Base-by-base conservation (phyloP, 164 flowering plant genomes). In the Chloranthus sessilifolius region DNA sequence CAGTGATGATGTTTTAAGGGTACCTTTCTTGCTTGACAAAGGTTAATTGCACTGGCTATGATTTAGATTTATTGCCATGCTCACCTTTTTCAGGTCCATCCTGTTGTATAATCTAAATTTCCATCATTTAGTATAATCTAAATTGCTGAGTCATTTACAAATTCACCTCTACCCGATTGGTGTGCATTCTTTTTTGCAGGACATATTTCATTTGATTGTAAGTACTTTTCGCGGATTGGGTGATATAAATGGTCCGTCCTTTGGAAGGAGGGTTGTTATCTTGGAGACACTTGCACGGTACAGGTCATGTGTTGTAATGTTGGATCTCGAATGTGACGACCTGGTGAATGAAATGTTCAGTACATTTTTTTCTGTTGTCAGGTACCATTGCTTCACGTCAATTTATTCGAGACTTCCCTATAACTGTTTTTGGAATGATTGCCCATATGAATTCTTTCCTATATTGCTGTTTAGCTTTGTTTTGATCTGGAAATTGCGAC, bases 311-410 rank as follows among this genome's bases (percentile, higher is more conserved):
- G 88, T 94, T 54, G 97, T 94, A 67, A 82, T 94, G 90, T 68
- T 94, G 74, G 99, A 94, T 71, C 99, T 89, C 60, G 97, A 85
- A 63, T 94, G 96, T 55, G 77, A 87, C 69, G 92, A 94, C 64
- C 81, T 94, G 56, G 82, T 94, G 57, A 73, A 75, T 56, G 81
- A 85, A 67, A 76, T 94, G 80, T 84, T 89, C 78, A 64, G 68
- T 31, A 78, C 88, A 15, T 89, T 84, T 60, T 64, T 94, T 23
- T 50, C 79, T 56, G 97, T 85, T 66, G 96, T 73, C 61, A 89
- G 99, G 99, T 94, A 48, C 27, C 60, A 63, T 28, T 59, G 16
- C 16, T 58, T 46, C 14, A 20, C 10, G 12, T 15, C 26, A 42
- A 42, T 48, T 20, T 33, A n/a, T 56, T 28, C 43, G 19, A 14